Conservation (phyloP, 805 yeast species). For the Saccharomycopsis sp. region DNA sequence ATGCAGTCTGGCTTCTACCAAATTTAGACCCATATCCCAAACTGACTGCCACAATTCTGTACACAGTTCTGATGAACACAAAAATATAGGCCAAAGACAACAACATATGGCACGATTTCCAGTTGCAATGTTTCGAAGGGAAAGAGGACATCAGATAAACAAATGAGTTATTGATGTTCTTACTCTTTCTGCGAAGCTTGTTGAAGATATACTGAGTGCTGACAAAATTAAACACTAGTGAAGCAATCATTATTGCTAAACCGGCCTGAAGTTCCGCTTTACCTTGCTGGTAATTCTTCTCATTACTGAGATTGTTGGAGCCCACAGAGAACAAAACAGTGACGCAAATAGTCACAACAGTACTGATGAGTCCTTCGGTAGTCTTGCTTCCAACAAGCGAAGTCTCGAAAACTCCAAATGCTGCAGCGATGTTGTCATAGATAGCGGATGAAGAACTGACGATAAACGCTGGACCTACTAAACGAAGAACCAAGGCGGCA, state of each 20-base stretch:
- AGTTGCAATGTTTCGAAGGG: neutral
- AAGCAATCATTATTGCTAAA: neutral
- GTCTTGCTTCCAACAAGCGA: neutral
- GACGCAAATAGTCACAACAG: neutral
- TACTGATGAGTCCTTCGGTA: neutral
- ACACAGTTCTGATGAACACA: neutral
- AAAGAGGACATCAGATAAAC: neutral
- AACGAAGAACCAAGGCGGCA: neutral
- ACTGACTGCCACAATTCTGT: neutral
- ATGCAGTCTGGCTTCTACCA: neutral
- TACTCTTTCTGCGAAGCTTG: neutral
- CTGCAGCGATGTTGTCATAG: neutral
- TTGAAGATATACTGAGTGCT: neutral
- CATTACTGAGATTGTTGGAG: neutral
- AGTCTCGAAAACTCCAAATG: neutral
- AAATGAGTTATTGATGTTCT: neutral
- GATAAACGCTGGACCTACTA: neutral
- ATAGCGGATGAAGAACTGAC: neutral
- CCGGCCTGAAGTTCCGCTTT: neutral
- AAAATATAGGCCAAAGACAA: neutral
- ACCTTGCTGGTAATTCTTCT: neutral
- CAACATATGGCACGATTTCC: neutral
- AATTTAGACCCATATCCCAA: neutral
- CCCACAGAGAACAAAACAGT: neutral
- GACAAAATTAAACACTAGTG: neutral